Conservation (phyloP, 2,329 filamentous ascomycete genomes). For the Ophiostoma perfectum region DNA sequence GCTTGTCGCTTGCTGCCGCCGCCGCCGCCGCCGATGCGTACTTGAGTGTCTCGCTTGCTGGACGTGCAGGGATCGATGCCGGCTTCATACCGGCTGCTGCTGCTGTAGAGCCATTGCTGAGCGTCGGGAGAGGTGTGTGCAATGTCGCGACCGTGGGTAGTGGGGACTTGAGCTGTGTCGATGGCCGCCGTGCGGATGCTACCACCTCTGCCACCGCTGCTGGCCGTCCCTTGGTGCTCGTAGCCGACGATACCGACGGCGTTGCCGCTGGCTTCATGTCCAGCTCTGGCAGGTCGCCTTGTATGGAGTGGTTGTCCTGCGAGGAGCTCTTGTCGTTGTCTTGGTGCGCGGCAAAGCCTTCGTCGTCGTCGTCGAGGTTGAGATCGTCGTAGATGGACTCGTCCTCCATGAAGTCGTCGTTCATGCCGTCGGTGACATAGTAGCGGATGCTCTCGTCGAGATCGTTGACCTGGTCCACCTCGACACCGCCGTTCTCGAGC, state of each 20-base stretch:
- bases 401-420: constrained; percentile 86
- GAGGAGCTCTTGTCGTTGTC: constrained; percentile 89
- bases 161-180: constrained; percentile 86
- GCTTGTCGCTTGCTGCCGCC: constrained; percentile 79
- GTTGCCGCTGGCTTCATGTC: constrained; percentile 43
- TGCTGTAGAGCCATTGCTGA: constrained; percentile 47
- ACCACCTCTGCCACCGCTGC: constrained; percentile 46
- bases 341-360: constrained; percentile 69
- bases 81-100: constrained; percentile 75
- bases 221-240: constrained; percentile 49
- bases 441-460: constrained; percentile 91
- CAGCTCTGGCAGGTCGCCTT: constrained; percentile 66
- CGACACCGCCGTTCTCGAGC: constrained; percentile 86
- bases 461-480: constrained; percentile 78
- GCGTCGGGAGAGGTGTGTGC: constrained; percentile 63
- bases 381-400: constrained; percentile 94
- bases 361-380: constrained; percentile 87
- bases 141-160: constrained; percentile 87
- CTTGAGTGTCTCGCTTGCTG: constrained; percentile 85
- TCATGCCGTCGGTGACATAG: constrained; percentile 86
- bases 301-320: constrained; percentile 87
- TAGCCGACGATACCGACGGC: constrained; percentile 37
- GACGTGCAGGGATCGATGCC: constrained; percentile 75
- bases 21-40: constrained; percentile 95
- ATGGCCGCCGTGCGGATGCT: constrained; percentile 62